phyloP scores from a whole-genome alignment of 208 protist genomes.

The Leishmania turanica region DNA sequence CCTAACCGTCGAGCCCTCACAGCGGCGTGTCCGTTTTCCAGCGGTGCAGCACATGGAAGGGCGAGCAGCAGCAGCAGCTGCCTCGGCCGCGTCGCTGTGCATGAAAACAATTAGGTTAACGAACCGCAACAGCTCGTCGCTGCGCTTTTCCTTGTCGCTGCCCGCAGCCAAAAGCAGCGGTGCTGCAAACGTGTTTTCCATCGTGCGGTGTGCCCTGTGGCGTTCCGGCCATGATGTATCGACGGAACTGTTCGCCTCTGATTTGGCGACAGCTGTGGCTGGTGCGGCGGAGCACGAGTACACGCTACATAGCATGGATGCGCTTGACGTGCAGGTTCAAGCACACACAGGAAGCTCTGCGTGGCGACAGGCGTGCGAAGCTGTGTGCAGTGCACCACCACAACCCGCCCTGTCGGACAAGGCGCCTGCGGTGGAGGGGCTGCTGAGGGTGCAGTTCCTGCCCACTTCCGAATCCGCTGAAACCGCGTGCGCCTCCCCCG shows the following conservation, averaged over 20 bases:
- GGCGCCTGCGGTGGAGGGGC: constrained; percentile 15
- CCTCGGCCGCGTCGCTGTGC: constrained; percentile 28
- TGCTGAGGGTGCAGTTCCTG: constrained; percentile 33
- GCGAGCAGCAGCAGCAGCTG: not conserved
- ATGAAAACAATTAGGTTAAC: constrained; percentile 72
- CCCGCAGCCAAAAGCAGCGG: not conserved
- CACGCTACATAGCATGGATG: constrained; percentile 58
- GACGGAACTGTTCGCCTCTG: constrained; percentile 3
- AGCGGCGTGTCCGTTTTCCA: constrained; percentile 47
- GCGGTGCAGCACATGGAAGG: constrained; percentile 24
- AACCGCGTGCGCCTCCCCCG: not conserved
- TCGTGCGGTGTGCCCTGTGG: constrained; percentile 25
- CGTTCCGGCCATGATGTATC: constrained; percentile 24
- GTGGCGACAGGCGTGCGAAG: constrained; percentile 14
- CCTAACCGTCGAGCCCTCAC: constrained; percentile 76
- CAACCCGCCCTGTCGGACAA: not conserved
- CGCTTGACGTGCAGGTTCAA: constrained; percentile 55
- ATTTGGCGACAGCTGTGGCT: not conserved
- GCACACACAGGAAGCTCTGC: constrained; percentile 23
- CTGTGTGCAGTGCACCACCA: not conserved
- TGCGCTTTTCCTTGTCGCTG: constrained; percentile 67
- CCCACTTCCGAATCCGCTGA: constrained; percentile 8
- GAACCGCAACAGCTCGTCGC: constrained; percentile 73
- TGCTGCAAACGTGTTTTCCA: constrained; percentile 13
- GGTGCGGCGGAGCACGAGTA: constrained; percentile 36